Conservation (phyloP, 202 grass and related monocot species). For the Cymbopogon flexuosus region DNA sequence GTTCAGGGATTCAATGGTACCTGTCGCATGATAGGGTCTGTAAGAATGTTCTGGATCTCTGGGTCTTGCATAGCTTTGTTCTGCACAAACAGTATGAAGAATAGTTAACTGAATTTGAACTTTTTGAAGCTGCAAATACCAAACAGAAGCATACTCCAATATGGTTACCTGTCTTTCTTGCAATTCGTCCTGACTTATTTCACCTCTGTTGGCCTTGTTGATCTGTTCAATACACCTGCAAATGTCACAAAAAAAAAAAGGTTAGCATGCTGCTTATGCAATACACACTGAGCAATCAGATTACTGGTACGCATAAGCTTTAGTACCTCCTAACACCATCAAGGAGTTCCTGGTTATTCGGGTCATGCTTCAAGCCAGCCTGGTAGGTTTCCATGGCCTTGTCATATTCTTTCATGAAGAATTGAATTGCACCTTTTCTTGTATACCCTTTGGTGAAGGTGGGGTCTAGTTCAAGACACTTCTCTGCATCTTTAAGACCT, state of each 20-base stretch:
- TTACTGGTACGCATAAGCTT: constrained; percentile 1
- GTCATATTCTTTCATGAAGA: constrained; percentile 98
- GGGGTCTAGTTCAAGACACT: constrained; percentile 91
- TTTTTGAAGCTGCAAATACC: neutral
- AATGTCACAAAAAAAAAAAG: neutral
- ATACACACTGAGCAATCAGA: neutral
- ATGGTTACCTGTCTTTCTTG: constrained; percentile 85
- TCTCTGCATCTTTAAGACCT: constrained; percentile 98
- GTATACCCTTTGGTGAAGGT: constrained; percentile 96
- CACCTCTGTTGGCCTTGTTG: constrained; percentile 90
- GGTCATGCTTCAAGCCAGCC: constrained; percentile 89
- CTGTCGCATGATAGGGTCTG: constrained; percentile 95
- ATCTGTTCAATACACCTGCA: constrained; percentile 88
- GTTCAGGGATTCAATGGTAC: constrained; percentile 18
- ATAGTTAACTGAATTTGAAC: constrained; percentile 2
- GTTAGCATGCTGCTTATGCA: constrained; percentile 2
- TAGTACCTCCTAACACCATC: constrained; percentile 84
- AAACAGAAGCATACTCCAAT: neutral
- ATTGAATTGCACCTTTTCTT: constrained; percentile 89
- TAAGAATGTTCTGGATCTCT: constrained; percentile 91
- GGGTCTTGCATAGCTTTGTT: constrained; percentile 94
- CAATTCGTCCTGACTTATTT: constrained; percentile 86
- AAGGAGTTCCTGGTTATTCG: constrained; percentile 74
- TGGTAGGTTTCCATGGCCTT: constrained; percentile 96
- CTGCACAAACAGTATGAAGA: constrained; percentile 37